Evolutionary conservation across 1,284 basidiomycete genomes (phyloP), one percentile per base, ranked within the genome.

Genomic region (Ceratobasidium sp.): DNA sequence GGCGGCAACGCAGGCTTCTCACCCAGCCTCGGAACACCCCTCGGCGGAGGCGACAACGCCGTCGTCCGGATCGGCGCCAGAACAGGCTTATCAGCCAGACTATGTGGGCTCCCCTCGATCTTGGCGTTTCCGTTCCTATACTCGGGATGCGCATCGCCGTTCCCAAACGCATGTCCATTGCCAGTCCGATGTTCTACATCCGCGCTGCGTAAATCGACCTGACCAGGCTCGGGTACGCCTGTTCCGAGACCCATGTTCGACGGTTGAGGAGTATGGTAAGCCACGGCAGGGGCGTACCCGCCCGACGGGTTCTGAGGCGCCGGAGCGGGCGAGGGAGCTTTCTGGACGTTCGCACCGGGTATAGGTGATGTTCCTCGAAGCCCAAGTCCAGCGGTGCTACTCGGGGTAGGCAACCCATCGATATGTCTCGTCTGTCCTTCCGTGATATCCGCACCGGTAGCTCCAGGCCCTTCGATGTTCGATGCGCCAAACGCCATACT

Each of bases 401-500:
- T 59, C 17, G 61, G 17, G 17, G 61, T 20, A 44, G 61, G 61
- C 61, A 64, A 64, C 10, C 61, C 61, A 23, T 64, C 61, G 17
- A 64, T 64, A 10, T 42, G 61, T 38, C 40, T 64, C 15, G 42
- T n/a, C 26, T 28, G 65, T 3, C 48, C 65, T 6, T 33, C 23
- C 9, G 28, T 12, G 17, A 38, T 61, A 42, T 59, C 28, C 15
- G 68, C 54, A 10, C 68, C 62, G 12, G 73, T 75, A 12, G 73
- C 44, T 10, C 48, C 73, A 23, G 73, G 73, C 10, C 73, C 73
- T 46, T 65, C 61, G 44, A 75, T 56, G 17, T 75, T 75, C 33
- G 40, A n/a, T 10, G 73, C 73, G 33, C 73, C 73, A 54, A 75
- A 65, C 46, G 73, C 73, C 73, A 75, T 75, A 23, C 73, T 75